Percentiles rank a stretch among this genome's conserved stretches.
Evolutionary conservation across 2,329 filamentous ascomycete species (phyloP).

Genomic region (Rhynchosporium secalis): DNA sequence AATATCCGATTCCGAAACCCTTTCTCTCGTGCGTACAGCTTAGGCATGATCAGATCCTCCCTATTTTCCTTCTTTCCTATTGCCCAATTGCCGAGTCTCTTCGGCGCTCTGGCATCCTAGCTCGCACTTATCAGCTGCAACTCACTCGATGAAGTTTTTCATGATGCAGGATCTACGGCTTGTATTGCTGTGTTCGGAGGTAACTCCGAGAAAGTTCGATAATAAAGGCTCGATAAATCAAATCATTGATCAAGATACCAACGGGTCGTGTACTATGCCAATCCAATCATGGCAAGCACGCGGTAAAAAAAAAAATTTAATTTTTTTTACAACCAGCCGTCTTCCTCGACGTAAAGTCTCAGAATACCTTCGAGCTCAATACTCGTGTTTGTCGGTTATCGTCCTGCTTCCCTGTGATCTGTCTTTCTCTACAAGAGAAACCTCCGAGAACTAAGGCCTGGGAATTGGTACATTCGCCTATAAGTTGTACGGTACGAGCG

Average conservation of each 20-base stretch:
- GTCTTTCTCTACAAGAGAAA: too few relatives aligned
- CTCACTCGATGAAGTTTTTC: background rate
- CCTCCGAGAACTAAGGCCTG: too few relatives aligned
- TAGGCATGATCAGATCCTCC: background rate
- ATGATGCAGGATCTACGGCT: background rate
- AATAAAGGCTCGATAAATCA: constrained; percentile 9
- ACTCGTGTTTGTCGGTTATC: too few relatives aligned
- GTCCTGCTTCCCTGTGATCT: too few relatives aligned
- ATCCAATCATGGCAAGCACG: too few relatives aligned
- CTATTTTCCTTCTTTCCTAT: constrained; percentile 17
- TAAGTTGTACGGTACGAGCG: background rate
- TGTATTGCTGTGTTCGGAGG: background rate
- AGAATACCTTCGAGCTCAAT: too few relatives aligned
- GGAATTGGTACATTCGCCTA: background rate
- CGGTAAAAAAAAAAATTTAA: too few relatives aligned
- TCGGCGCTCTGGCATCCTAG: background rate
- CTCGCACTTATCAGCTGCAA: background rate
- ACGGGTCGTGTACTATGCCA: too few relatives aligned
- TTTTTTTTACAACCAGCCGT: too few relatives aligned
- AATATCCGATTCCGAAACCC: too few relatives aligned
- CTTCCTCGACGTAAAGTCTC: too few relatives aligned
- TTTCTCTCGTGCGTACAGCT: too few relatives aligned
- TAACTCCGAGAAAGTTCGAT: constrained; percentile 9
- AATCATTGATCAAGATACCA: background rate
- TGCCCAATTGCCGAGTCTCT: constrained; percentile 7